Evolutionary conservation across 2,329 filamentous ascomycete genomes (phyloP).

Genomic region (Cladophialophora carrionii): DNA sequence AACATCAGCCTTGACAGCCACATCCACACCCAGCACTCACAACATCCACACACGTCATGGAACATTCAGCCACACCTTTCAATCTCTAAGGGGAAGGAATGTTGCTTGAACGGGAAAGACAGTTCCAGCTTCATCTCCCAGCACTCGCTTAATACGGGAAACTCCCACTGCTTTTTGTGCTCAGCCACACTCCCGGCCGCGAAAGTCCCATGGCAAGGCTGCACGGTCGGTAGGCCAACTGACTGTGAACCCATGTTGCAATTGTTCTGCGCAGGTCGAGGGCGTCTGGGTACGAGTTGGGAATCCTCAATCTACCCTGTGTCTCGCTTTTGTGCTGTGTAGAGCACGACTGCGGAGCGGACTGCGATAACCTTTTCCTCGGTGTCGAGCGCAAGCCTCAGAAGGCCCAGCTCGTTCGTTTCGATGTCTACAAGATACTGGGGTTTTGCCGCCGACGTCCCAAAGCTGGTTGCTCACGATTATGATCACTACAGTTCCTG

Average conservation of each 20-base stretch:
- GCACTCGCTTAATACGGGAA: neutral
- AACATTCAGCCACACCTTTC: neutral
- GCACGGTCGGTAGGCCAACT: neutral
- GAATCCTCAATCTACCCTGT: too few species aligned
- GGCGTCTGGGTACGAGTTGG: neutral
- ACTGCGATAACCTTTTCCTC: too few species aligned
- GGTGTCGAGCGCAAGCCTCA: too few species aligned
- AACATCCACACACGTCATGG: neutral
- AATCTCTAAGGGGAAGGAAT: neutral
- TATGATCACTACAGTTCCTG: neutral
- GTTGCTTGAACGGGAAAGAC: neutral
- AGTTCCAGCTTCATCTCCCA: neutral
- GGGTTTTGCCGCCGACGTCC: too few species aligned
- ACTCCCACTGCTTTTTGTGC: neutral
- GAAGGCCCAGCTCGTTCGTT: too few species aligned
- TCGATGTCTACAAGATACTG: too few species aligned
- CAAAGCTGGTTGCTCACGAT: neutral
- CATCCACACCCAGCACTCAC: neutral
- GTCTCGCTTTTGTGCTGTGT: too few species aligned
- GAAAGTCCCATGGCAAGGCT: too few species aligned
- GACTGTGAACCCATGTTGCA: neutral
- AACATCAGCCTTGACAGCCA: neutral
- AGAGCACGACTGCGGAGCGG: too few species aligned
- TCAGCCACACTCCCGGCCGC: neutral
- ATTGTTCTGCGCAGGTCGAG: too few species aligned